Evolutionary conservation across 1,139 yeast species (phyloP), one percentile per base, ranked within the genome.

Genomic region (Kurtzmaniella natalensis): DNA sequence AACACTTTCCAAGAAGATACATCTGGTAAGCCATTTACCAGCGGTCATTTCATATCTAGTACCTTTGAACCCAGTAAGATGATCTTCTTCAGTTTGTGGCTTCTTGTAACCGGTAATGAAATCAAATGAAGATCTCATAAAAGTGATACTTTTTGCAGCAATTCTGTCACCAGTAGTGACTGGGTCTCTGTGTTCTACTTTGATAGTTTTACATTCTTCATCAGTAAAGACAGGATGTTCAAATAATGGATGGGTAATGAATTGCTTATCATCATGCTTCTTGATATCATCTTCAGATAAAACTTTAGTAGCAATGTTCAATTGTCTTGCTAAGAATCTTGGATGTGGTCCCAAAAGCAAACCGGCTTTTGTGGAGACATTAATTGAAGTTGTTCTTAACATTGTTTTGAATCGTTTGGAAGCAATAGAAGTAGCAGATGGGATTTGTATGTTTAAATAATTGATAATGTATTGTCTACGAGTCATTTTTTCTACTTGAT

Each of bases 1-100:
- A 38, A 82, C 67, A 40, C 81, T 72, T 55, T 82, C 92, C 42
- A 82, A 67, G 48, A 82, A 81, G 25, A 82, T 75, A 39, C 73
- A 61, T 37, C 92, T 57, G n/a, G 80, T 75, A 36, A 82, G 49
- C 89, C 89, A 82, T 49, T 78, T 76, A 34, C 62, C 63, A 25
- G 73, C 76, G 2, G 81, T 77, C 84, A 81, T 77, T 30, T 59
- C 62, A 44, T 65, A 76, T 38, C 76, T 53, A 1, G 72, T 64
- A 3, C 76, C 77, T 36, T 65, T 61, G 39, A 57, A 57, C 35
- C 65, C 63, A 34, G 53, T 49, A 2, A 61, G 57, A 8, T 57
- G 46, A n/a, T 62, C 59, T 16, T 51, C 53, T 28, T 47, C 38
- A 17, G 49, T 55, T 19, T 53, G 53, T 5, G 81, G 76, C 41